A percentile compares a stretch with the other conserved stretches of the same genome.
These are phyloP conservation scores for Wickerhamiella vanderwaltii DNA, from an alignment of 805 yeast genomes.

Conservation along the genomic window DNA sequence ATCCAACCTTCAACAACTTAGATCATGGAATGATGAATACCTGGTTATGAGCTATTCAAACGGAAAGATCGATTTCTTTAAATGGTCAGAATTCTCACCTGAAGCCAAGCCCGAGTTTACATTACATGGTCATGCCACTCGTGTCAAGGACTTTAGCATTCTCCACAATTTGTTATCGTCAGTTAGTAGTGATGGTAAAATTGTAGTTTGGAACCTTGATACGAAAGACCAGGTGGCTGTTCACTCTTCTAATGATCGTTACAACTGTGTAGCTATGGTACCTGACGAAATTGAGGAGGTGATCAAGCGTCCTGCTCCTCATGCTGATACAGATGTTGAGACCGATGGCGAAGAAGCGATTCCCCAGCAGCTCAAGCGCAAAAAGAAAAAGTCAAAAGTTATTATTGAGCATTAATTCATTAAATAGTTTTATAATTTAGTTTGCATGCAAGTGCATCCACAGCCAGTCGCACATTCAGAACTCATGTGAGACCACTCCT, in stretches of 20 bases:
- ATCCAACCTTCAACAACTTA: conserved; percentile 56
- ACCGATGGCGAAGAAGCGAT: conserved; percentile 22
- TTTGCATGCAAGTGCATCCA: conserved; percentile 50
- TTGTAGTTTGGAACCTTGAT: conserved; percentile 76
- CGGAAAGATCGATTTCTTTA: conserved; percentile 55
- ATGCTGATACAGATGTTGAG: conserved; percentile 54
- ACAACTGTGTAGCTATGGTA: conserved; percentile 65
- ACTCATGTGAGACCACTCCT: conserved; percentile 57
- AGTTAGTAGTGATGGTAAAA: conserved; percentile 85
- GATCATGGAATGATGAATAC: conserved; percentile 38
- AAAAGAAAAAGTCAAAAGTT: conserved; percentile 24
- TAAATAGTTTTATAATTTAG: conserved; percentile 17
- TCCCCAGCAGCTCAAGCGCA: conserved; percentile 17
- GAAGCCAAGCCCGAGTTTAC: conserved; percentile 33
- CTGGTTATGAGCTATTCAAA: conserved; percentile 56
- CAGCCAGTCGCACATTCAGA: conserved; percentile 75
- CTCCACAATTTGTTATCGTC: conserved; percentile 49
- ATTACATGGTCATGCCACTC: conserved; percentile 68
- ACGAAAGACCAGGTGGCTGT: conserved; percentile 73
- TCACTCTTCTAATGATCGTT: conserved; percentile 79
- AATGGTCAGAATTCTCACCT: conserved; percentile 22
- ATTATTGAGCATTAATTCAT: conserved; percentile 6
- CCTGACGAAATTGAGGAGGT: conserved; percentile 68
- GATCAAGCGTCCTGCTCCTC: conserved; percentile 54
- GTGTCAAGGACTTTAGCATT: conserved; percentile 69